Evolutionary conservation across 371 early-diverging fungal genomes (phyloP).

Genomic region (Mortierella sp.): DNA sequence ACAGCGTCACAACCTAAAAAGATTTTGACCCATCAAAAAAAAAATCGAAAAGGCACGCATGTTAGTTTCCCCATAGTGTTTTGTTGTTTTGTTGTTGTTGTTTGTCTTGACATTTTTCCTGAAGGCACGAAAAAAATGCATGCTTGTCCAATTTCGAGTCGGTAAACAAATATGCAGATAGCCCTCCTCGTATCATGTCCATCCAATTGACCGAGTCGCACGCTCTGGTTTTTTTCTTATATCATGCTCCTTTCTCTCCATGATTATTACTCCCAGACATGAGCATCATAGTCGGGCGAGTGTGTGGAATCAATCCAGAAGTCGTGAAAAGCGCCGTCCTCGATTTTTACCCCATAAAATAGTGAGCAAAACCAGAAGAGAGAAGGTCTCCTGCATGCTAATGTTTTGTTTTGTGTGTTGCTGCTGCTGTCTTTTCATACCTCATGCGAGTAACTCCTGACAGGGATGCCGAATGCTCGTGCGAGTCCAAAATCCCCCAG

Average conservation of each 20-base stretch:
- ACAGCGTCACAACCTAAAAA: constrained; percentile 85
- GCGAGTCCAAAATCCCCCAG: constrained; percentile 98
- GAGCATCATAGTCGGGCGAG: neutral
- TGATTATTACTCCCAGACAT: constrained; percentile 7
- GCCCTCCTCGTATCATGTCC: neutral
- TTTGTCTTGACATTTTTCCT: neutral
- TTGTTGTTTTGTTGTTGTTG: neutral
- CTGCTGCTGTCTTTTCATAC: constrained; percentile 67
- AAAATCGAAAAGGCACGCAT: neutral
- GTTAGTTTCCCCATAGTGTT: constrained; percentile 2
- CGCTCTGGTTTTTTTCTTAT: neutral
- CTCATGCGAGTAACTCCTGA: constrained; percentile 98
- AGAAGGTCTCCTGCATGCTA: neutral
- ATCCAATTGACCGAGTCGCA: constrained; percentile 5
- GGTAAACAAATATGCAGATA: constrained; percentile 6
- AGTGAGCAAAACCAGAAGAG: neutral
- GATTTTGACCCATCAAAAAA: constrained; percentile 1
- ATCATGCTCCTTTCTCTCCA: neutral
- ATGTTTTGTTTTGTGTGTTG: neutral
- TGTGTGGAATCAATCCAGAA: neutral
- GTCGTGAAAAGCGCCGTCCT: constrained; percentile 3
- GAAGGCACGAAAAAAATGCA: neutral
- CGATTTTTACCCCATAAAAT: constrained; percentile 15
- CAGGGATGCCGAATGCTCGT: constrained; percentile 97
- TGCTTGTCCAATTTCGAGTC: constrained; percentile 5